These are phyloP conservation scores for Thelephora ganbajun DNA, from an alignment of 768 basidiomycete genomes.

Conservation along the genomic window DNA sequence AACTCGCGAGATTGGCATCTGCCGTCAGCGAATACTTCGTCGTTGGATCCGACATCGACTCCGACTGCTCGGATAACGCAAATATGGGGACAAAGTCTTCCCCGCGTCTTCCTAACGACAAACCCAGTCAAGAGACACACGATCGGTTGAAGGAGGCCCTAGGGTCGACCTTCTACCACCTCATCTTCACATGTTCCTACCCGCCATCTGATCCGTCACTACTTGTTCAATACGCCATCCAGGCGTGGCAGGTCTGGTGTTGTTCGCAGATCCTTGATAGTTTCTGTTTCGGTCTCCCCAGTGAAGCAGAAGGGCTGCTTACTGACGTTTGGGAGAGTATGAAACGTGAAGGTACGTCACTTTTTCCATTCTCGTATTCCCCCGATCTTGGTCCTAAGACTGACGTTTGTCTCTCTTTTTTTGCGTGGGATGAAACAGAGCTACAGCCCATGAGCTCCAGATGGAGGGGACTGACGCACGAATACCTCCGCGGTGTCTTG, in stretches of 20 bases:
- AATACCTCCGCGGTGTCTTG: conserved; percentile 14
- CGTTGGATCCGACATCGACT: neutral
- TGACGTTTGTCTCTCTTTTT: neutral
- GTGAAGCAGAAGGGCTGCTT: conserved; percentile 17
- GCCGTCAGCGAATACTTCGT: conserved; percentile 15
- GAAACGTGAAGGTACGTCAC: conserved; percentile 16
- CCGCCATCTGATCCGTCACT: neutral
- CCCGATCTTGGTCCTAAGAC: neutral
- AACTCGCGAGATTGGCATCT: conserved; percentile 21
- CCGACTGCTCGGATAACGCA: no score
- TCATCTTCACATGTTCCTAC: neutral
- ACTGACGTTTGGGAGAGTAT: conserved; percentile 17
- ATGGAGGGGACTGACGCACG: conserved; percentile 22
- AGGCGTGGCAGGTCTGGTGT: conserved; percentile 23
- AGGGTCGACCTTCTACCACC: neutral
- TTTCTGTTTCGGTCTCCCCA: conserved; percentile 19
- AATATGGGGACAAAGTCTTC: no score
- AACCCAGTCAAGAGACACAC: neutral
- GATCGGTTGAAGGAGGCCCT: neutral
- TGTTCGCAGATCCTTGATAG: conserved; percentile 17
- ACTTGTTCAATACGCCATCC: conserved; percentile 22
- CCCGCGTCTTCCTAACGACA: no score
- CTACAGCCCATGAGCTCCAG: conserved; percentile 22
- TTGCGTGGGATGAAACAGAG: conserved; percentile 10
- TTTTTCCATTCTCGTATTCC: neutral